phyloP scores from a whole-genome alignment of 148 eudicot species.

The Chenopodium formosanum region DNA sequence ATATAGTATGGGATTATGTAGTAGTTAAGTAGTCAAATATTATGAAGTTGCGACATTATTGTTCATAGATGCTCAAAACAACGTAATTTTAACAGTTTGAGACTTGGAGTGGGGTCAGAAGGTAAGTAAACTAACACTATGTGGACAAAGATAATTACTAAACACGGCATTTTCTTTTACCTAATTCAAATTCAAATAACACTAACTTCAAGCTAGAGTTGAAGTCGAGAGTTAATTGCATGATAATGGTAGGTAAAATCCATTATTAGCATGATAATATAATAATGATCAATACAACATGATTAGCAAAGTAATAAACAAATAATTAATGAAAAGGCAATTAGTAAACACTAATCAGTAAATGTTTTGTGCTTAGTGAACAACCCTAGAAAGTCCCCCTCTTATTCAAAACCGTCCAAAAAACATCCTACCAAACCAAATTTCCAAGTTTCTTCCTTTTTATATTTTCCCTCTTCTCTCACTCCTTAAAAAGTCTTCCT shows the following conservation, averaged over 20 bases:
- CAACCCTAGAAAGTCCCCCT: slow-evolving; percentile 33
- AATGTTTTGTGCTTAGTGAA: slow-evolving; percentile 33
- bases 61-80: no score
- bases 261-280: neutral
- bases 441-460: slow-evolving; percentile 18
- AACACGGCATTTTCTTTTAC: neutral
- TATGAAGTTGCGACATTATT: no score
- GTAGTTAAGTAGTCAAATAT: no score
- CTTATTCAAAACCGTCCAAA: slow-evolving; percentile 21
- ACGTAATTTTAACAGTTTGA: no score
- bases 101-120: no score
- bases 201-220: neutral
- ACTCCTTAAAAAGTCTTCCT: slow-evolving; percentile 23
- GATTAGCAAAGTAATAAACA: slow-evolving; percentile 29
- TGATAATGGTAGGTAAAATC: neutral
- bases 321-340: neutral
- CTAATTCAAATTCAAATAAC: neutral
- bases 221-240: neutral
- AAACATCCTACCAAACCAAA: slow-evolving; percentile 14
- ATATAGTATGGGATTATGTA: no score
- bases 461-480: neutral
- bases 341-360: slow-evolving; percentile 24
- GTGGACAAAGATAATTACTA: neutral
- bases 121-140: neutral
- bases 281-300: slow-evolving; percentile 1